Percentiles rank a stretch among this genome's conserved stretches.
Evolutionary conservation across 1,139 yeast genomes (phyloP).

Genomic region (Suhomyces bribrorum): DNA sequence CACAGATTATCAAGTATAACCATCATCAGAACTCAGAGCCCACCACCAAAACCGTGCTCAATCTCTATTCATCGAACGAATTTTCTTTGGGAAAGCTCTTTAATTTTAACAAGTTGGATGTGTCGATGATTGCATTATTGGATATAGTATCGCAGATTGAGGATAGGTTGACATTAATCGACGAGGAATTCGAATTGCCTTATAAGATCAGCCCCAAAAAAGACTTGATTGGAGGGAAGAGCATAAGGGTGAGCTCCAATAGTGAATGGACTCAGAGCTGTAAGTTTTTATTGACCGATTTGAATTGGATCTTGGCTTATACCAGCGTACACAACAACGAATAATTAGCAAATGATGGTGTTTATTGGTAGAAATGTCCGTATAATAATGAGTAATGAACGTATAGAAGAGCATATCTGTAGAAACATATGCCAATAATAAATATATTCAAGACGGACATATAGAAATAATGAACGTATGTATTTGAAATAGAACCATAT

Average conservation of each 20-base stretch:
- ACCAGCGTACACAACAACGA: constrained; percentile 33
- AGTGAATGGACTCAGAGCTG: constrained; percentile 92
- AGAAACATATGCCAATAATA: too few relatives aligned
- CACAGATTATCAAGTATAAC: constrained; percentile 63
- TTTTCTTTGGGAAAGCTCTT: constrained; percentile 68
- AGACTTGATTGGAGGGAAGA: constrained; percentile 77
- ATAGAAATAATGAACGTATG: too few relatives aligned
- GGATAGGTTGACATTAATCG: constrained; percentile 45
- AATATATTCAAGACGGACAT: too few relatives aligned
- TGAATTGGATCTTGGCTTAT: constrained; percentile 56
- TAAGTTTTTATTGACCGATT: constrained; percentile 72
- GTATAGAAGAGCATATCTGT: too few relatives aligned
- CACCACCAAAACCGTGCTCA: constrained; percentile 30
- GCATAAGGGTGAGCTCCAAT: constrained; percentile 71
- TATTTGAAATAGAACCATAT: too few relatives aligned
- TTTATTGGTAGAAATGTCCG: background rate
- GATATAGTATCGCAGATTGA: constrained; percentile 64
- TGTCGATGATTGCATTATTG: constrained; percentile 73
- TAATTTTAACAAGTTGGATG: constrained; percentile 69
- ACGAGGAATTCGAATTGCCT: constrained; percentile 68
- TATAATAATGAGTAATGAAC: too few relatives aligned
- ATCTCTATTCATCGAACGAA: constrained; percentile 65
- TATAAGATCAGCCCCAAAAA: constrained; percentile 46
- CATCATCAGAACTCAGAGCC: constrained; percentile 8
- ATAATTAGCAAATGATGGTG: background rate